Base-by-base conservation (phyloP, 2,329 filamentous ascomycete genomes). In the Escovopsis sp. region DNA sequence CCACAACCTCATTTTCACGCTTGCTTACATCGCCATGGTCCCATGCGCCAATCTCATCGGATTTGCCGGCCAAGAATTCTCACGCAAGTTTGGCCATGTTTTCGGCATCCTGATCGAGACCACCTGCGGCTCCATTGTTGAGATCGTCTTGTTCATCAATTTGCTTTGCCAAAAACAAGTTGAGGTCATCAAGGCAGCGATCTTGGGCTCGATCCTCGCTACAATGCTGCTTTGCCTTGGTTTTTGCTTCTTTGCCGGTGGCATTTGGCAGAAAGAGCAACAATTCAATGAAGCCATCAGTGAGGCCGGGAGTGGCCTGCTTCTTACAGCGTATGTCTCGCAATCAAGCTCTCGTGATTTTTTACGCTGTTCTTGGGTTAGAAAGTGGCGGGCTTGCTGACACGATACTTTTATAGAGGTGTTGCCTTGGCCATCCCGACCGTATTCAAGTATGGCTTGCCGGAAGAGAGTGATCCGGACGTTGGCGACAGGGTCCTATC, bases 121-220 rank as follows among this genome's bases (percentile, higher is more conserved):
- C 2, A 76, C 72, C 50, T 57, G 87, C 40, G 83, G 81, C 2
- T 84, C 82, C 1, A 62, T 87, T 9, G 38, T 39, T 12, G 38
- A 39, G 31, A 39, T 39, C 15, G 29, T 39, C 31, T 15, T 39
- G 11, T 39, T 39, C 27, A 39, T 39, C 25, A 33, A 31, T 16
- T 24, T 39, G 38, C 39, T 51, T 46, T 9, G 34, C 9, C 20
- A 36, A 10, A 49, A 66, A 40, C 59, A 66, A 57, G 78, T 81
- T 45, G 68, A 71, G n/a, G 34, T 91, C 50, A 84, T 93, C 51
- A 76, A 85, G 54, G 84, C 84, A 41, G 85, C 86, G 24, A 88
- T 93, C 42, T 64, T 93, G 0, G 85, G 86, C 31, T 89, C 84
- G 0, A 82, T 93, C 36, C 60, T 94, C 30, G 84, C 86, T 11